Evolutionary conservation across 352 stramenopile genomes (phyloP).

Genomic region (Peronospora destructor): DNA sequence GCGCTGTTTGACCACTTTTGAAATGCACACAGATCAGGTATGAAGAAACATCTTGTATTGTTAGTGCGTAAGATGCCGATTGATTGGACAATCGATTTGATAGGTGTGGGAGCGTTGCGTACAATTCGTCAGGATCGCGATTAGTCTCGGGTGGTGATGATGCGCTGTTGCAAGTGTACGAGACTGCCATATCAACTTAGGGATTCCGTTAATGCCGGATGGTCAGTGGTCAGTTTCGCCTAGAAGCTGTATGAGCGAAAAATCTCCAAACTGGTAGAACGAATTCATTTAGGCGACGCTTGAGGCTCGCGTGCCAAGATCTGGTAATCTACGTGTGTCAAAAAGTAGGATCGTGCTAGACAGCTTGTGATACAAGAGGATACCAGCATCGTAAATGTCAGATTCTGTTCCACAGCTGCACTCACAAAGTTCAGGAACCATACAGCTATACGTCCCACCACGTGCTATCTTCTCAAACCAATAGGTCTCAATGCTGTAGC

Average conservation of each 20-base stretch:
- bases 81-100: conserved; percentile 2
- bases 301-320: too few species aligned
- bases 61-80: neutral
- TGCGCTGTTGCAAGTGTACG: conserved; percentile 85
- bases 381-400: too few species aligned
- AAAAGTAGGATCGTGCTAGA: too few species aligned
- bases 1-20: conserved; percentile 85
- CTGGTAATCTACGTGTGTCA: neutral
- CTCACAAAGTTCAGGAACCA: too few species aligned
- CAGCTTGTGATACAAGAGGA: too few species aligned
- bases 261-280: conserved; percentile 8
- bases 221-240: too few species aligned
- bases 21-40: conserved; percentile 87
- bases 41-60: conserved; percentile 2
- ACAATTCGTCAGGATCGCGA: conserved; percentile 77
- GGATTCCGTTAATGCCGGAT: neutral
- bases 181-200: conserved; percentile 51
- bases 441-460: too few species aligned
- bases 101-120: conserved; percentile 89
- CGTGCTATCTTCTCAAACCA: too few species aligned
- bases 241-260: conserved; percentile 5
- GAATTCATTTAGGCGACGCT: conserved; percentile 5
- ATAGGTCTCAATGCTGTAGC: too few species aligned
- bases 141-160: conserved; percentile 87
- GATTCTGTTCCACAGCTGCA: too few species aligned